Conservation (phyloP, 305 asterid genomes). For the Fraxinus nigra region DNA sequence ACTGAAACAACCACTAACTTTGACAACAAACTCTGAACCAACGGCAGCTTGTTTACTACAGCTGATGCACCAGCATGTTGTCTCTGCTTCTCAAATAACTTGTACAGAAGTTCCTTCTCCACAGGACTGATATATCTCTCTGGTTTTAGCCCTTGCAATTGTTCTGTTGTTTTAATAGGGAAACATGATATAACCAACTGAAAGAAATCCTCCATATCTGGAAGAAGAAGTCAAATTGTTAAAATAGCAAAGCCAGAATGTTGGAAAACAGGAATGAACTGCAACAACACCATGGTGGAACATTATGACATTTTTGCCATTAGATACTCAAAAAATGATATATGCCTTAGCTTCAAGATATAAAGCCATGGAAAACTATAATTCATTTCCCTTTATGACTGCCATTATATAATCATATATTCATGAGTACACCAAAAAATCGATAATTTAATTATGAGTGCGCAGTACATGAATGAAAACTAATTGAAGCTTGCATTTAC, state of each 20-base stretch:
- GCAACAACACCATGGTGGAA: slow-evolving; percentile 19
- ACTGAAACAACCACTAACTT: slow-evolving; percentile 66
- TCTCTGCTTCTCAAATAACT: slow-evolving; percentile 83
- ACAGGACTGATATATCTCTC: slow-evolving; percentile 51
- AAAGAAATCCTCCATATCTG: slow-evolving; percentile 94
- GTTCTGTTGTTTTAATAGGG: slow-evolving; percentile 54
- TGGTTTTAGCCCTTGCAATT: slow-evolving; percentile 50
- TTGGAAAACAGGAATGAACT: neutral
- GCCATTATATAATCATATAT: neutral
- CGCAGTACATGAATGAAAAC: neutral
- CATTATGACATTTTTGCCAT: slow-evolving; percentile 1
- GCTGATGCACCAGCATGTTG: slow-evolving; percentile 50
- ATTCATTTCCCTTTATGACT: slow-evolving; percentile 10
- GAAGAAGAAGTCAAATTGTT: slow-evolving; percentile 35
- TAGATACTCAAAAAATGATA: slow-evolving; percentile 13
- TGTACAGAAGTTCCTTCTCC: slow-evolving; percentile 63
- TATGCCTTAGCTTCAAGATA: slow-evolving; percentile 19
- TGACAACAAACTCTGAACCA: slow-evolving; percentile 71
- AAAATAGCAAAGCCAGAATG: slow-evolving; percentile 3
- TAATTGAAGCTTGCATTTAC: slow-evolving; percentile 33
- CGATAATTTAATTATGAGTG: neutral
- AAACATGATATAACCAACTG: slow-evolving; percentile 79
- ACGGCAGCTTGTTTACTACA: slow-evolving; percentile 70
- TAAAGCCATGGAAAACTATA: slow-evolving; percentile 4
- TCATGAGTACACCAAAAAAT: slow-evolving; percentile 15